Evolutionary conservation across 495 filamentous ascomycete species (phyloP), one percentile per base, ranked within the genome.

Genomic region (Aspergillus biplanus): DNA sequence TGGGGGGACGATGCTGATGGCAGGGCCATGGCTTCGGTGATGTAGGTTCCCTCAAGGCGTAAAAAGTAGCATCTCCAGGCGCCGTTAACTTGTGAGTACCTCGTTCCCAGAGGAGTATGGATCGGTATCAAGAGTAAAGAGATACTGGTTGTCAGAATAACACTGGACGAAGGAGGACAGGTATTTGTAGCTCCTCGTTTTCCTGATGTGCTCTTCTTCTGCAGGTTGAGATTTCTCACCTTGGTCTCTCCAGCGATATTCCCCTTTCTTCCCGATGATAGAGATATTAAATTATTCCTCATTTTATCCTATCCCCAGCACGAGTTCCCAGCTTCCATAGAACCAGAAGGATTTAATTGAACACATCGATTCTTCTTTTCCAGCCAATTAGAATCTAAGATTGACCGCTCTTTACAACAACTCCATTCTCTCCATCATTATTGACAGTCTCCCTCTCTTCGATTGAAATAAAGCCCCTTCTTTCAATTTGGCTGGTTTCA

Each of bases 351-450:
- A 44, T 27, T 27, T 27, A 2, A 54, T 54, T 61, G 50, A 21
- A 42, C 32, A 33, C 31, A 47, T 54, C 58, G 54, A 46, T 61
- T 50, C 16, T 56, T 32, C 35, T 32, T 32, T 32, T n/a, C 39
- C 33, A 11, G 18, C 42, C 54, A 46, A 57, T 48, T 27, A 54
- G n/a, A 63, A n/a, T 58, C 44, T 7, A 35, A 44, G 63, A 65
- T 66, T 66, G 64, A 66, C 64, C 64, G 64, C 64, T 66, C 50
- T 50, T 65, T 64, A 27, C 21, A 9, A 46, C 7, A 57, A 27
- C 39, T 6, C 13, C 61, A 27, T 27, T 27, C 21, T 27, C 21
- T 27, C 21, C 21, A 27, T 27, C 21, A 27, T 27, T 27, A 37
- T 50, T 57, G 52, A 46, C n/a, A n/a, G n/a, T n/a, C n/a, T n/a